These are phyloP conservation scores for Hibiscus syriacus DNA, from an alignment of 345 rosid genomes.

Conservation along the genomic window DNA sequence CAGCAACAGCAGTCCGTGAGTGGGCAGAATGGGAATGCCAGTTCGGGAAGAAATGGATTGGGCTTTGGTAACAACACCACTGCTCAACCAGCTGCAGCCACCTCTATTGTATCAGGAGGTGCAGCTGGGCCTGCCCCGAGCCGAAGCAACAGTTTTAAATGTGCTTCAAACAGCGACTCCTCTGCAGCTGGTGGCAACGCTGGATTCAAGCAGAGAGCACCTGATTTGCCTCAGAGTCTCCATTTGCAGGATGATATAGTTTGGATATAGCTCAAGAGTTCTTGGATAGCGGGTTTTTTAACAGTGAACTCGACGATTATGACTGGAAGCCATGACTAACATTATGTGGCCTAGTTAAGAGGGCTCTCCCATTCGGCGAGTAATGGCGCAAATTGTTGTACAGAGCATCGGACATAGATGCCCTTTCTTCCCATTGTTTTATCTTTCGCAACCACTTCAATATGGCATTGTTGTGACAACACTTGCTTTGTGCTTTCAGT, in stretches of 20 bases:
- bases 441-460: conserved; percentile 7
- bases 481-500: conserved; percentile 19
- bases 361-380: conserved; percentile 15
- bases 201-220: conserved; percentile 38
- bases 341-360: conserved; percentile 16
- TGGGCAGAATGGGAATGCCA: conserved; percentile 37
- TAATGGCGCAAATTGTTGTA: conserved; percentile 24
- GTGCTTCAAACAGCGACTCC: conserved; percentile 53
- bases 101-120: conserved; percentile 35
- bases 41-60: conserved; percentile 26
- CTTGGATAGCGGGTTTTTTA: conserved; percentile 52
- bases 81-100: conserved; percentile 22
- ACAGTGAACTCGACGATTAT: conserved; percentile 63
- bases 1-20: conserved; percentile 44
- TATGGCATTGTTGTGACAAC: conserved; percentile 38
- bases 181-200: conserved; percentile 41
- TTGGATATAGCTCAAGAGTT: conserved; percentile 61
- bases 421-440: conserved; percentile 7
- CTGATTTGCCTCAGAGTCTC: conserved; percentile 43
- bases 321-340: conserved; percentile 60
- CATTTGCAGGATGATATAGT: conserved; percentile 53
- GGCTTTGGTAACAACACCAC: conserved; percentile 35
- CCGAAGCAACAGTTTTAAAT: conserved; percentile 59
- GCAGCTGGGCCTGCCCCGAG: conserved; percentile 38
- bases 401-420: conserved; percentile 37